These are phyloP conservation scores for Cyclaneusma minus DNA, from an alignment of 2,329 filamentous ascomycete species.

Conservation along the genomic window DNA sequence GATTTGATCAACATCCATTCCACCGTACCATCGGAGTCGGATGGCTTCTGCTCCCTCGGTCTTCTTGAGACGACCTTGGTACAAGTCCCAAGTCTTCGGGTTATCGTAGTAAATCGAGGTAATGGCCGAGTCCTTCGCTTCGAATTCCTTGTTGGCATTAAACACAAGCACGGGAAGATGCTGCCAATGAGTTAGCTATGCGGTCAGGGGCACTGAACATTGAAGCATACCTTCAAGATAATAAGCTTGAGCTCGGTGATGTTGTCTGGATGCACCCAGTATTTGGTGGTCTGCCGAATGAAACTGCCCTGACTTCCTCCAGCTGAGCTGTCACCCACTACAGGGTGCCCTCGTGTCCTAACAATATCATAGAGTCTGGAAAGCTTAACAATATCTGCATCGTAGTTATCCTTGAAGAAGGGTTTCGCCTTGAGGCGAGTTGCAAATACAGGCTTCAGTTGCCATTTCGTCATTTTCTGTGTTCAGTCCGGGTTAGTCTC, in stretches of 20 bases:
- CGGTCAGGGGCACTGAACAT: neutral
- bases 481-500: conserved; percentile 5
- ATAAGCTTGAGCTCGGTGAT: conserved; percentile 97
- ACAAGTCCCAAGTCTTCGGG: conserved; percentile 82
- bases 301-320: conserved; percentile 92
- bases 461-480: conserved; percentile 87
- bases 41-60: conserved; percentile 95
- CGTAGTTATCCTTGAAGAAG: conserved; percentile 98
- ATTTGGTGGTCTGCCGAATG: conserved; percentile 93
- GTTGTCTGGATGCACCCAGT: conserved; percentile 98
- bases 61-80: conserved; percentile 90
- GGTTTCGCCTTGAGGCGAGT: conserved; percentile 87
- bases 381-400: conserved; percentile 85
- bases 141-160: conserved; percentile 94
- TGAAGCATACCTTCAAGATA: conserved; percentile 55
- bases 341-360: conserved; percentile 79
- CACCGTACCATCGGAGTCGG: conserved; percentile 91
- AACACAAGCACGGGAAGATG: conserved; percentile 95
- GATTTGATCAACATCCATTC: conserved; percentile 87
- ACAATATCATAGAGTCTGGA: conserved; percentile 93
- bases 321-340: conserved; percentile 81
- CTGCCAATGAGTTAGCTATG: conserved; percentile 19
- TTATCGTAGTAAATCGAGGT: conserved; percentile 99
- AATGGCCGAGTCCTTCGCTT: conserved; percentile 78
- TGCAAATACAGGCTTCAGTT: conserved; percentile 90